Conservation (phyloP, 192 early-diverging fungal species). For the Rhizophlyctis rosea region DNA sequence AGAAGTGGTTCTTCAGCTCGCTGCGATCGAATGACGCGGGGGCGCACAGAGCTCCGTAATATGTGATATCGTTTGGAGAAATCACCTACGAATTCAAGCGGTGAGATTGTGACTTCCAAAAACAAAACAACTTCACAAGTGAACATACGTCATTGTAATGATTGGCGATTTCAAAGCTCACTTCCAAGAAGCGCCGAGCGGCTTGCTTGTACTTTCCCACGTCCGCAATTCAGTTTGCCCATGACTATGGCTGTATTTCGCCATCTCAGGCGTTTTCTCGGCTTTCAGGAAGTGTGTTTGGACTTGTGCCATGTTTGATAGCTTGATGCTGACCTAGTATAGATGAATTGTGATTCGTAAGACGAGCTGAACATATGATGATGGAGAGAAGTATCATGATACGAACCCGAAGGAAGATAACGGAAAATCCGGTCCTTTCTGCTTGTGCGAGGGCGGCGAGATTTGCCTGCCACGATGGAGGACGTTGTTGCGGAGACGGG, state of each 20-base stretch:
- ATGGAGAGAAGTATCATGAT: too few species aligned
- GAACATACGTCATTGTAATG: constrained; percentile 48
- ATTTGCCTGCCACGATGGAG: too few species aligned
- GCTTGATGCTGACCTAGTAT: constrained; percentile 68
- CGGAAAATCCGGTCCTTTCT: too few species aligned
- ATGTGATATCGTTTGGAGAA: constrained; percentile 75
- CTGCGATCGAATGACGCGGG: constrained; percentile 70
- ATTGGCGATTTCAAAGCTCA: constrained; percentile 47
- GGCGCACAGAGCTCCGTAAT: constrained; percentile 75
- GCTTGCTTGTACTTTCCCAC: constrained; percentile 63
- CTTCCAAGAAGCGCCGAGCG: constrained; percentile 59
- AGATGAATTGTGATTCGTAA: too few species aligned
- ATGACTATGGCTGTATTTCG: constrained; percentile 58
- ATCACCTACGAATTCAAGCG: constrained; percentile 44
- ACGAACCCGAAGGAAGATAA: too few species aligned
- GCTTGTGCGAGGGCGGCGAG: too few species aligned
- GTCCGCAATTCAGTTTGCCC: constrained; percentile 60
- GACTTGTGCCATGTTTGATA: constrained; percentile 68
- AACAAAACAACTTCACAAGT: too few species aligned
- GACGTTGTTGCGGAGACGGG: too few species aligned
- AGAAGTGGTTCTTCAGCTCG: constrained; percentile 66
- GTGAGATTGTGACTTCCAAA: too few species aligned
- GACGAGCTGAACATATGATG: too few species aligned
- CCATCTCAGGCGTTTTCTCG: constrained; percentile 57
- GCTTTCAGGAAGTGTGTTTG: constrained; percentile 69